Evolutionary conservation across 164 flowering plant genomes (phyloP).

Genomic region (Echeveria elegans): DNA sequence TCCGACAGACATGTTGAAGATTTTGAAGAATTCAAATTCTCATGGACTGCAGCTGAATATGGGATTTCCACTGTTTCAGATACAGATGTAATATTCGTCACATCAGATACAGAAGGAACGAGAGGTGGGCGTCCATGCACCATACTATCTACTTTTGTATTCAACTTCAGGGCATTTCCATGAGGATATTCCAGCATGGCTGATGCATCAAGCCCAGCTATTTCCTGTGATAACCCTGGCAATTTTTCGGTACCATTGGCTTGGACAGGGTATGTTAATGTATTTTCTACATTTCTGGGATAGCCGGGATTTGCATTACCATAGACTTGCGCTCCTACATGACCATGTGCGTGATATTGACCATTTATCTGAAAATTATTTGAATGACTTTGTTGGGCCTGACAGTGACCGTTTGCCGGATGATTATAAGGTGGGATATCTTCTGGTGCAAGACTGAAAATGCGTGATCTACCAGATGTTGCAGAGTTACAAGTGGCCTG

Average conservation of each 20-base stretch:
- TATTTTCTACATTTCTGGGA: slow-evolving; percentile 33
- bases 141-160: slow-evolving; percentile 21
- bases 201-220: slow-evolving; percentile 44
- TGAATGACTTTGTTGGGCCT: neutral
- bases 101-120: slow-evolving; percentile 18
- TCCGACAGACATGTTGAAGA: neutral
- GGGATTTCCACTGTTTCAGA: neutral
- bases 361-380: neutral
- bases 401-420: neutral
- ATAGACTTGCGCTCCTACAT: neutral
- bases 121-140: slow-evolving; percentile 22
- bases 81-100: neutral
- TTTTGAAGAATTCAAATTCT: neutral
- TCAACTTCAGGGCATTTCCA: slow-evolving; percentile 26
- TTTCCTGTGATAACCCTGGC: slow-evolving; percentile 37
- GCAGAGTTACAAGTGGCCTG: slow-evolving; percentile 29
- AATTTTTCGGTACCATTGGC: slow-evolving; percentile 46
- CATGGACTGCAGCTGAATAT: slow-evolving; percentile 16
- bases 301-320: slow-evolving; percentile 22
- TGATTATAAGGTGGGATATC: neutral
- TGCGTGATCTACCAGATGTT: neutral
- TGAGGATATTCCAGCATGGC: slow-evolving; percentile 33
- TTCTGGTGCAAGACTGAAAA: neutral
- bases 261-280: slow-evolving; percentile 37
- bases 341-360: neutral